These are phyloP conservation scores for Gymnopilus dilepis DNA, from an alignment of 768 basidiomycete species.

Conservation along the genomic window DNA sequence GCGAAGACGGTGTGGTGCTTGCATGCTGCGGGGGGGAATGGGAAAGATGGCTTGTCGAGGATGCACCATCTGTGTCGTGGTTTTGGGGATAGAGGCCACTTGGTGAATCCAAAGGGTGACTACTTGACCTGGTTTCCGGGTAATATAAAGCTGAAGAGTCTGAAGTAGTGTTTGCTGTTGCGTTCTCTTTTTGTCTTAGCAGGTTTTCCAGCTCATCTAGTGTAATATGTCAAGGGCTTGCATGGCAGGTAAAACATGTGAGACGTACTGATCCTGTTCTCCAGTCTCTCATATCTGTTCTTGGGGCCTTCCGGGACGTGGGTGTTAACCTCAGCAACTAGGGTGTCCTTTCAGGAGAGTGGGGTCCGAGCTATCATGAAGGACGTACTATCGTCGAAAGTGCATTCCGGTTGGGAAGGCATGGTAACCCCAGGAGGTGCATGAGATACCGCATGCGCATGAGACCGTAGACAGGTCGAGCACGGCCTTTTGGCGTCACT, in stretches of 20 bases:
- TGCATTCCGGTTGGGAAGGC: constrained; percentile 68
- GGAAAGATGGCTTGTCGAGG: constrained; percentile 27
- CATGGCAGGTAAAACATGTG: neutral
- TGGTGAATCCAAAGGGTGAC: constrained; percentile 8
- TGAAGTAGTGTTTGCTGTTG: constrained; percentile 14
- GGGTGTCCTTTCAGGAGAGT: constrained; percentile 2
- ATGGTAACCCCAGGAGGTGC: constrained; percentile 59
- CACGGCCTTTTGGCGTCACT: constrained; percentile 82
- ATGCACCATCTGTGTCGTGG: constrained; percentile 17
- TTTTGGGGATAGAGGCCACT: constrained; percentile 1
- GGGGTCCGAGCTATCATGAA: neutral
- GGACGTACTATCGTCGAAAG: constrained; percentile 70
- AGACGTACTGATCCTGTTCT: constrained; percentile 68
- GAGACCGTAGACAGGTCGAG: constrained; percentile 77
- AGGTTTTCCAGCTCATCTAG: constrained; percentile 71
- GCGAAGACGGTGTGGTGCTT: constrained; percentile 20
- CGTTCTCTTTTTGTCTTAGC: constrained; percentile 60
- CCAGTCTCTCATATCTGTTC: constrained; percentile 65
- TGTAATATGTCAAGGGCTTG: neutral
- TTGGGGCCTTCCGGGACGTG: constrained; percentile 55
- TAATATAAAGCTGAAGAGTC: constrained; percentile 9
- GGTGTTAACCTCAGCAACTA: constrained; percentile 46
- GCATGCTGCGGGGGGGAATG: constrained; percentile 31
- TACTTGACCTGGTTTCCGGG: constrained; percentile 7
- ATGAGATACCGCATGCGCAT: constrained; percentile 70